Evolutionary conservation across 75 land plant genomes (phyloP).

Genomic region (Azolla pinnata): DNA sequence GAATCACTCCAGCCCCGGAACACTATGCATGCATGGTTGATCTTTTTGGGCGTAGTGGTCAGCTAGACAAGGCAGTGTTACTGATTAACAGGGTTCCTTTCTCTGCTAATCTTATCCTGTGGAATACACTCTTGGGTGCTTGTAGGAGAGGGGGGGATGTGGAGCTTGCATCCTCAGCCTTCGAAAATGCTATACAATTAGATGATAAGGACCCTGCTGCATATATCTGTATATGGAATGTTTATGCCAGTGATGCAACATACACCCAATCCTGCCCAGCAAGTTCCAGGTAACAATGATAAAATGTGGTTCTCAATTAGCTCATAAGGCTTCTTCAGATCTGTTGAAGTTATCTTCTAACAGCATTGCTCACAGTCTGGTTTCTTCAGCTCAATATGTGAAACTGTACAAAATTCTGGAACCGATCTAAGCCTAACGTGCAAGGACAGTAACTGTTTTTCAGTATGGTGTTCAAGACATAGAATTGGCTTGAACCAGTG

Average conservation of each 20-base stretch:
- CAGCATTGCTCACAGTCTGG: too few relatives aligned
- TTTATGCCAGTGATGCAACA: too few relatives aligned
- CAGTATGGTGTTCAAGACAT: too few relatives aligned
- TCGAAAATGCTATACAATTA: neutral
- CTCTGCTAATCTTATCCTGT: constrained; percentile 12
- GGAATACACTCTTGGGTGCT: constrained; percentile 21
- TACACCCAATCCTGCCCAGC: neutral
- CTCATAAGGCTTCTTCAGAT: too few relatives aligned
- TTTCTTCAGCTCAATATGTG: too few relatives aligned
- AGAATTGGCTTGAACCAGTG: too few relatives aligned
- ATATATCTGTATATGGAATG: neutral
- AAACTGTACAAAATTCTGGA: too few relatives aligned
- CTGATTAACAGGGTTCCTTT: constrained; percentile 19
- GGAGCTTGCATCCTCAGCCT: constrained; percentile 7
- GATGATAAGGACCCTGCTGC: constrained; percentile 2
- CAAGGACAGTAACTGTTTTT: too few relatives aligned
- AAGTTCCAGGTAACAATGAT: neutral
- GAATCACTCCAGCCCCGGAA: constrained; percentile 10
- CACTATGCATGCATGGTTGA: constrained; percentile 25
- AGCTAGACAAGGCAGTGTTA: constrained; percentile 12
- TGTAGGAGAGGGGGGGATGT: constrained; percentile 15
- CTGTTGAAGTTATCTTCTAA: too few relatives aligned
- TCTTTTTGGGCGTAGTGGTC: constrained; percentile 19
- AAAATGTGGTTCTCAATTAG: neutral
- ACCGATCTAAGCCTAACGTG: too few relatives aligned